Evolutionary conservation across 2,329 filamentous ascomycete genomes (phyloP).

Genomic region (Reticulascus tulasneorum): DNA sequence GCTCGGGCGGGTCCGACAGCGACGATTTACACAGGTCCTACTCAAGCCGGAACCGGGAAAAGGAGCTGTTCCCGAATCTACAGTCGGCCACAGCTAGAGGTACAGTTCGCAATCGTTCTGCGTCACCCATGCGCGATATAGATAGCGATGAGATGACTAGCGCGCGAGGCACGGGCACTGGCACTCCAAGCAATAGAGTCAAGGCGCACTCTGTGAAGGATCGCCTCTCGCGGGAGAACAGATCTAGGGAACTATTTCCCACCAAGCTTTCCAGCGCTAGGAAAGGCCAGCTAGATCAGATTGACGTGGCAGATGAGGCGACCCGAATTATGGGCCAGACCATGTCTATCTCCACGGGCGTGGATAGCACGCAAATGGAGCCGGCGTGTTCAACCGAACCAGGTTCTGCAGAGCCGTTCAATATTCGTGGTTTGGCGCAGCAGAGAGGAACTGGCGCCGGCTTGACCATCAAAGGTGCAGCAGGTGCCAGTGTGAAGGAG

Average conservation of each 20-base stretch:
- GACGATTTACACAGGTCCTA: conserved; percentile 25
- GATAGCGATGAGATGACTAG: conserved; percentile 38
- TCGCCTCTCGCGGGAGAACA: conserved; percentile 25
- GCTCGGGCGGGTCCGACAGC: conserved; percentile 18
- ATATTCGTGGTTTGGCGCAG: conserved; percentile 56
- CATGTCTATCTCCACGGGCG: conserved; percentile 23
- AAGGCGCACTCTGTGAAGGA: conserved; percentile 29
- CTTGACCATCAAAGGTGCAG: conserved; percentile 65
- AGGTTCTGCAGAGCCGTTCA: conserved; percentile 33
- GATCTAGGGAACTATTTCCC: conserved; percentile 36
- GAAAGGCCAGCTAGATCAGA: conserved; percentile 31
- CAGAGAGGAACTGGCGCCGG: conserved; percentile 43
- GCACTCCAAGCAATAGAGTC: conserved; percentile 27
- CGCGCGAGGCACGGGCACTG: conserved; percentile 15
- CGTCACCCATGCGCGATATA: conserved; percentile 43
- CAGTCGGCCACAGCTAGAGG: conserved; percentile 17
- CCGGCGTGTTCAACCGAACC: not conserved
- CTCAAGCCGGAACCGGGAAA: conserved; percentile 41
- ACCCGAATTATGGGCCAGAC: conserved; percentile 18
- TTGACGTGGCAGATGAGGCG: conserved; percentile 16
- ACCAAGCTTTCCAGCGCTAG: conserved; percentile 25
- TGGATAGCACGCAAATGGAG: conserved; percentile 27
- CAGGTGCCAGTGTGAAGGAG: conserved; percentile 52
- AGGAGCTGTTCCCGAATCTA: conserved; percentile 59
- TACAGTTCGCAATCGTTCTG: conserved; percentile 42